A percentile compares a stretch with the other conserved stretches of the same genome.
Conservation (phyloP, 2,329 filamentous ascomycete genomes). For the Phoma herbarum region DNA sequence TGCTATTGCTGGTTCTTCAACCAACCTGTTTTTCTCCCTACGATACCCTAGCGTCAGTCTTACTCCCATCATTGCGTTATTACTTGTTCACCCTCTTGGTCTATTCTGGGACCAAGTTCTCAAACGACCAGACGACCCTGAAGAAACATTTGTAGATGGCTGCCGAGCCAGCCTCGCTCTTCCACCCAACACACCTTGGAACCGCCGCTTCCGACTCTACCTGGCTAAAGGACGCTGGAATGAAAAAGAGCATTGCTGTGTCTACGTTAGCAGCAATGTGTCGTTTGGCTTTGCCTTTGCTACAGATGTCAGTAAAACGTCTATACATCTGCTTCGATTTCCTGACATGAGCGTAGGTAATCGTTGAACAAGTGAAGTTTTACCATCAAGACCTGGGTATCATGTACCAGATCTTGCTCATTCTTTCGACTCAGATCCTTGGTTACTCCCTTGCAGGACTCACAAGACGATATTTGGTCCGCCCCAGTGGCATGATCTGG, state of each 20-base stretch:
- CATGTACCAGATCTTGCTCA: constrained; percentile 81
- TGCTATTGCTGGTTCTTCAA: constrained; percentile 80
- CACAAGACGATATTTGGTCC: constrained; percentile 80
- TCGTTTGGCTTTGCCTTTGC: constrained; percentile 90
- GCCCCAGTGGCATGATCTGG: constrained; percentile 91
- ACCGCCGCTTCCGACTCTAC: constrained; percentile 70
- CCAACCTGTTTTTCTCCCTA: constrained; percentile 87
- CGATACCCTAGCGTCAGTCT: constrained; percentile 91
- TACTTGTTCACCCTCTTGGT: constrained; percentile 85
- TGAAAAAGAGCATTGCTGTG: constrained; percentile 86
- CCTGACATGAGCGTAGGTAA: constrained; percentile 61
- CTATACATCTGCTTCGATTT: background rate
- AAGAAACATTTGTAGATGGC: constrained; percentile 67
- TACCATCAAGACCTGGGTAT: constrained; percentile 83
- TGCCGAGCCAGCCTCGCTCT: constrained; percentile 42
- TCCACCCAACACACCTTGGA: constrained; percentile 34
- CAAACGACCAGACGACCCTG: constrained; percentile 66
- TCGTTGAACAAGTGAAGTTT: constrained; percentile 88
- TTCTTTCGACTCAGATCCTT: constrained; percentile 84
- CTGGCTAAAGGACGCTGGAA: constrained; percentile 84
- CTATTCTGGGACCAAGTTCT: constrained; percentile 78
- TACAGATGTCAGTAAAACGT: constrained; percentile 68
- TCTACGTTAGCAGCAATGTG: constrained; percentile 89
- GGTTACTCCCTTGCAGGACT: constrained; percentile 88
- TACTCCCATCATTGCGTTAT: constrained; percentile 84